Percentiles rank a stretch among this genome's conserved stretches.
Evolutionary conservation across 2,329 filamentous ascomycete species (phyloP).

Genomic region (Monilinia fructicola): DNA sequence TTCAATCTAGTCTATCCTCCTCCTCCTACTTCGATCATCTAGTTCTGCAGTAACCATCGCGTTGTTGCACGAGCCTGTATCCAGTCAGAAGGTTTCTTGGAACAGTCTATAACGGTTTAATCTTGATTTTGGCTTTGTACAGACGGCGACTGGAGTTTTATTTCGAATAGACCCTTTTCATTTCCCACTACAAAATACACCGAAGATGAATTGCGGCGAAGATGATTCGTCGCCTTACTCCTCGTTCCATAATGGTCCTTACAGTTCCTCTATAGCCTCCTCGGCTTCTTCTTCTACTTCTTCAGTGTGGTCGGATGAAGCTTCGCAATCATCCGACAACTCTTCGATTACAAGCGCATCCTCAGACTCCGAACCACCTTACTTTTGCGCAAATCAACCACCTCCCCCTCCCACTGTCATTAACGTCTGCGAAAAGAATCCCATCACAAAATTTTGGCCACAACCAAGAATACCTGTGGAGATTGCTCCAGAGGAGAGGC

Average conservation of each 20-base stretch:
- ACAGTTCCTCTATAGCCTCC: conserved; percentile 69
- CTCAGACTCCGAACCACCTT: conserved; percentile 49
- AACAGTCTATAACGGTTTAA: conserved; percentile 46
- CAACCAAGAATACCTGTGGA: conserved; percentile 43
- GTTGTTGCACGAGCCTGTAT: conserved; percentile 43
- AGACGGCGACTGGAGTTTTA: conserved; percentile 56
- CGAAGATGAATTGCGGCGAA: conserved; percentile 60
- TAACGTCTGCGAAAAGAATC: conserved; percentile 39
- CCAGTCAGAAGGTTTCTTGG: conserved; percentile 46
- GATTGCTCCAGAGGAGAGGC: conserved; percentile 61
- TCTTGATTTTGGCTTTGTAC: conserved; percentile 48
- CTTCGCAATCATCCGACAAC: conserved; percentile 68
- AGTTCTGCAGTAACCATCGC: conserved; percentile 42
- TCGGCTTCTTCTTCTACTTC: conserved; percentile 74
- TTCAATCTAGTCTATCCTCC: conserved; percentile 44
- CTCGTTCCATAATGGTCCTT: conserved; percentile 56
- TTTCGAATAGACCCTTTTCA: conserved; percentile 28
- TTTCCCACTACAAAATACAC: conserved; percentile 24
- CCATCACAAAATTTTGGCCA: conserved; percentile 39
- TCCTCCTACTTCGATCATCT: conserved; percentile 47
- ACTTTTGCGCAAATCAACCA: conserved; percentile 41
- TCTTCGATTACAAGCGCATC: conserved; percentile 63
- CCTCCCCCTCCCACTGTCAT: conserved; percentile 40
- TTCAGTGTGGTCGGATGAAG: conserved; percentile 75
- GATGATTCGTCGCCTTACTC: conserved; percentile 54